Percentiles rank a stretch among this genome's conserved stretches.
These are phyloP conservation scores for Alternaria novae-zelandiae DNA, from an alignment of 2,329 filamentous ascomycete species.

Conservation along the genomic window DNA sequence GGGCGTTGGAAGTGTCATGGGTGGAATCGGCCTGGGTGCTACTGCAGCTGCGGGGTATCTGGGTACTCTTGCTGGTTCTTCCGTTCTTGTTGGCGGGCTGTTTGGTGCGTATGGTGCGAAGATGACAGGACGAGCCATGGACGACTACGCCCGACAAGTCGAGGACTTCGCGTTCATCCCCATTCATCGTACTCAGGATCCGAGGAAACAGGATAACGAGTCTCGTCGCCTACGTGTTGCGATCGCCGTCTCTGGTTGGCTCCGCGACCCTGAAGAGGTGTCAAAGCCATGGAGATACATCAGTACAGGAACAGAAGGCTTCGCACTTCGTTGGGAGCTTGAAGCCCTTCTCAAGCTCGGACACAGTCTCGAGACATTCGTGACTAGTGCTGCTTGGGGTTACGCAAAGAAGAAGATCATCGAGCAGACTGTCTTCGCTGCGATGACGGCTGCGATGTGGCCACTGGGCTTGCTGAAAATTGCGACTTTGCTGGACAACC, in stretches of 20 bases:
- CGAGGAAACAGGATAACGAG: slow-evolving; percentile 58
- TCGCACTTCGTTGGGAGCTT: slow-evolving; percentile 83
- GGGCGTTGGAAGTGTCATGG: slow-evolving; percentile 79
- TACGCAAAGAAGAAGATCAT: slow-evolving; percentile 77
- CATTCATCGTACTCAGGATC: slow-evolving; percentile 56
- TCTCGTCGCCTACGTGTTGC: slow-evolving; percentile 71
- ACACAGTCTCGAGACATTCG: slow-evolving; percentile 75
- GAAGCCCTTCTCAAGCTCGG: slow-evolving; percentile 79
- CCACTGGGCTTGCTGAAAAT: slow-evolving; percentile 56
- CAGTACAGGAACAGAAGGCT: slow-evolving; percentile 75
- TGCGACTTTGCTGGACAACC: slow-evolving; percentile 73
- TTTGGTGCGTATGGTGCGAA: slow-evolving; percentile 91
- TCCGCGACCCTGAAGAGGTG: slow-evolving; percentile 75
- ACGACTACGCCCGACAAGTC: slow-evolving; percentile 84
- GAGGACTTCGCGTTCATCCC: slow-evolving; percentile 88
- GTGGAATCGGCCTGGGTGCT: slow-evolving; percentile 75
- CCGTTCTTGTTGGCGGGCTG: slow-evolving; percentile 78
- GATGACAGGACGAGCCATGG: slow-evolving; percentile 86
- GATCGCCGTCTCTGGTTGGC: slow-evolving; percentile 83
- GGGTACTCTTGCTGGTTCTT: slow-evolving; percentile 79
- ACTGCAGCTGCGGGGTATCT: slow-evolving; percentile 79
- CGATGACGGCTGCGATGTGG: slow-evolving; percentile 57
- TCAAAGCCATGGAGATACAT: slow-evolving; percentile 79
- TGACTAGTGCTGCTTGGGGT: slow-evolving; percentile 82
- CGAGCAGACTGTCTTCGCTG: slow-evolving; percentile 61